Conservation (phyloP, 257 asterid species). For the Solanum sitiens region DNA sequence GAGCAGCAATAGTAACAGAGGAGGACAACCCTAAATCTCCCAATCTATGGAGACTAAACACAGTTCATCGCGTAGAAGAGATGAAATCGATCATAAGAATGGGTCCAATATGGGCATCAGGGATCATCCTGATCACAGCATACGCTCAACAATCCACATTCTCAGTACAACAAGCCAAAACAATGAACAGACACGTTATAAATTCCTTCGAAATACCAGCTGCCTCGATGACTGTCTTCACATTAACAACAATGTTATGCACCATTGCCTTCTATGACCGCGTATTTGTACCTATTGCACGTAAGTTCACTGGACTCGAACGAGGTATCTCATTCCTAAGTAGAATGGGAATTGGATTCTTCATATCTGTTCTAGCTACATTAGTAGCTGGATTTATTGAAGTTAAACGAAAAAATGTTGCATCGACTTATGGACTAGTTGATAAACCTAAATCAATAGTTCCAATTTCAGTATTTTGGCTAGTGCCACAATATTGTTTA, state of each 20-base stretch:
- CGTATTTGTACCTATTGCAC: slow-evolving; percentile 44
- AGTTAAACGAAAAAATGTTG: slow-evolving; percentile 40
- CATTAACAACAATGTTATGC: slow-evolving; percentile 49
- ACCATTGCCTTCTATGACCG: slow-evolving; percentile 62
- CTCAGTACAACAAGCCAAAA: slow-evolving; percentile 70
- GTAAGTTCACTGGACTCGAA: slow-evolving; percentile 54
- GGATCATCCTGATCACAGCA: slow-evolving; percentile 70
- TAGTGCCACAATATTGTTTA: slow-evolving; percentile 57
- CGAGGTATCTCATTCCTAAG: slow-evolving; percentile 67
- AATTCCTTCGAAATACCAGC: slow-evolving; percentile 57
- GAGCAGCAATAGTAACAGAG: slow-evolving; percentile 53
- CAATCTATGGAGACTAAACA: slow-evolving; percentile 53
- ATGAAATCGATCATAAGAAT: slow-evolving; percentile 65
- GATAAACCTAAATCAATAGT: slow-evolving; percentile 25
- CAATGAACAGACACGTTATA: slow-evolving; percentile 68
- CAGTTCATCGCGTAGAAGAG: slow-evolving; percentile 86
- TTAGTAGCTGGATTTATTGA: slow-evolving; percentile 63
- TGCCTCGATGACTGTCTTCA: slow-evolving; percentile 74
- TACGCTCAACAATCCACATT: slow-evolving; percentile 75
- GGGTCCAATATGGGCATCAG: slow-evolving; percentile 97
- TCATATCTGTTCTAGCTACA: slow-evolving; percentile 48
- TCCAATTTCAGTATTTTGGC: slow-evolving; percentile 70
- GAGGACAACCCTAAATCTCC: slow-evolving; percentile 51
- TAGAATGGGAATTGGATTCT: slow-evolving; percentile 67
- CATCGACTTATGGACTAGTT: slow-evolving; percentile 27